These are phyloP conservation scores for Gentiana macrophylla DNA, from an alignment of 257 asterid species.

Conservation along the genomic window DNA sequence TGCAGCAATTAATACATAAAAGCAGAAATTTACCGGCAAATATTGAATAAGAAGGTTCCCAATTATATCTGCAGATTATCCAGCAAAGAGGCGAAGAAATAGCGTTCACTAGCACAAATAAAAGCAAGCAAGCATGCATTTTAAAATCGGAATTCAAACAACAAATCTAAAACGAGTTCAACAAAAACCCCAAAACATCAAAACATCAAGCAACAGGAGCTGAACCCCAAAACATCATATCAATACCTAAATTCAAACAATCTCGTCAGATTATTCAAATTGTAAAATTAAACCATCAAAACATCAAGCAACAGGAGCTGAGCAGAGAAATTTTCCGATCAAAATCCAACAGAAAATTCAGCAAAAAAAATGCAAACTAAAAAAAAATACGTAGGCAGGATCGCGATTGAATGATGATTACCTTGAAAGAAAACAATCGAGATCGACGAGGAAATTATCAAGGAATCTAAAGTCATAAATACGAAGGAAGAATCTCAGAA, in stretches of 20 bases:
- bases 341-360: neutral
- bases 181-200: too few species aligned
- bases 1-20: too few species aligned
- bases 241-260: too few species aligned
- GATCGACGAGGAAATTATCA: neutral
- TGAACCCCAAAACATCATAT: too few species aligned
- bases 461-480: neutral
- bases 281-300: too few species aligned
- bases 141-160: neutral
- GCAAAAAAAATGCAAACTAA: neutral
- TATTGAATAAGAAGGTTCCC: too few species aligned
- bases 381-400: neutral
- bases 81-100: too few species aligned
- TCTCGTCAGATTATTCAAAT: too few species aligned
- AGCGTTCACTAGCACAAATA: too few species aligned
- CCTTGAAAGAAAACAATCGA: constrained; percentile 4
- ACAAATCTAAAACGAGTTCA: neutral
- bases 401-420: neutral
- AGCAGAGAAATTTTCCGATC: neutral
- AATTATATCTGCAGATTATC: too few species aligned
- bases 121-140: neutral
- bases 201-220: neutral
- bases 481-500: neutral
- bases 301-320: neutral
- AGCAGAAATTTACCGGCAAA: too few species aligned